Evolutionary conservation across 257 asterid species (phyloP), one percentile per base, ranked within the genome.

Genomic region (Solanum clarkiae): DNA sequence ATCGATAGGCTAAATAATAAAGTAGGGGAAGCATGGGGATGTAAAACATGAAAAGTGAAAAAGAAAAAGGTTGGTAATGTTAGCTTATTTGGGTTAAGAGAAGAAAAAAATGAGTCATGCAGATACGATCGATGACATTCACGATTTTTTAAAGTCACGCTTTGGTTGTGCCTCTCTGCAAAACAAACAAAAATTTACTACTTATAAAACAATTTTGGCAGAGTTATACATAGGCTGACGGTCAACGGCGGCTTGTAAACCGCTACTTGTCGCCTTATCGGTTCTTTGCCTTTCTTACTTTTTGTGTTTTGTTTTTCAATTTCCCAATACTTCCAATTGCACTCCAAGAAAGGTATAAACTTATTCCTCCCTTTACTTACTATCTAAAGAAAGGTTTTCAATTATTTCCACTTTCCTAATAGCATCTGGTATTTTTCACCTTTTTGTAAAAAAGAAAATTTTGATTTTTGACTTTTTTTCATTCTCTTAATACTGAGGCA

Each of bases 221-320:
- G 51, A 4, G 36, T 60, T 10, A n/a, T 70, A 40, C 29, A 70
- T 40, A 12, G 24, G 60, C 84, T 81, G 86, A 85, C 85, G 82
- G 69, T 87, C 86, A 89, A 87, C 89, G 88, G 86, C 91, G 91
- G 91, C 93, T 87, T 82, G 62, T 84, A 24, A 85, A 84, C 51
- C 85, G 74, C 84, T 83, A 40, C n/a, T 74, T 84, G 93, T 90
- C 91, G 86, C 88, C 14, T 69, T 89, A 91, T 89, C 90, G 91
- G 89, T 80, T 57, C 72, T 85, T 56, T 83, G 16, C 45, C 49
- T 29, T 36, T 60, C 32, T 69, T 83, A 53, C 82, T 85, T 81
- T 53, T 55, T 36, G 22, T 8, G 18, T 57, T 57, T 44, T 44
- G 8, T 7, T 18, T 49, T 15, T 4, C 44, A 75, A 75, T n/a